Evolutionary conservation across 2,329 filamentous ascomycete genomes (phyloP), one percentile per base, ranked within the genome.

Genomic region (Cordyceps fumosorosea): DNA sequence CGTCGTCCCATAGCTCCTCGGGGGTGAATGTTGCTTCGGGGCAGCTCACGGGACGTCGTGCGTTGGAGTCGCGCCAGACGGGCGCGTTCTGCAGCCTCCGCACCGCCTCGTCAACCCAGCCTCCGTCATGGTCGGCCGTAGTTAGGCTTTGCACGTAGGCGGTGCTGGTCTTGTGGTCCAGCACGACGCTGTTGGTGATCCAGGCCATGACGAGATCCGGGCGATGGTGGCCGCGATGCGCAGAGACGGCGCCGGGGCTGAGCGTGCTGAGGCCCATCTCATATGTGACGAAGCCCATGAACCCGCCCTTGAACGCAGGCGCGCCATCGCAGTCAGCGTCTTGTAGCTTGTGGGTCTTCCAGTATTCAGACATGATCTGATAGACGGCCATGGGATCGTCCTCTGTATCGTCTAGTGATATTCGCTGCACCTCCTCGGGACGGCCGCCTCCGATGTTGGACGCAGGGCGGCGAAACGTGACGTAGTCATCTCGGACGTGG

Each of bases 221-320:
- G 12, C 83, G 77, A 44, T 73, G 68, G 61, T 81, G 75, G 2
- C 70, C 69, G 12, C 73, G 66, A 3, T 68, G 57, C 1, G 63
- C 64, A 0, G 71, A 62, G 0, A 74, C 67, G 29, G 70, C 64
- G 0, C 69, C 70, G 5, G 70, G 68, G 45, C 71, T 74, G 5
- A 76, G 64, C 0, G 71, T 71, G 32, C 72, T 68, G 1, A 96
- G 77, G 0, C 91, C 90, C 71, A 92, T 85, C 72, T 96, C 92
- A 64, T 96, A 96, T 0, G 90, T 91, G 56, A 91, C 82, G 69
- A 89, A 96, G 0, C 92, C 92, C 75, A 96, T 85, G 63, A 96
- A 87, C 0, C 92, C 92, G 57, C 91, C 92, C 74, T 90, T 85
- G 71, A 96, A 96, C 0, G 89, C 83, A 0, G 69, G 67, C 5